Conservation (phyloP, 805 yeast species). For the Suhomyces pyralidae region DNA sequence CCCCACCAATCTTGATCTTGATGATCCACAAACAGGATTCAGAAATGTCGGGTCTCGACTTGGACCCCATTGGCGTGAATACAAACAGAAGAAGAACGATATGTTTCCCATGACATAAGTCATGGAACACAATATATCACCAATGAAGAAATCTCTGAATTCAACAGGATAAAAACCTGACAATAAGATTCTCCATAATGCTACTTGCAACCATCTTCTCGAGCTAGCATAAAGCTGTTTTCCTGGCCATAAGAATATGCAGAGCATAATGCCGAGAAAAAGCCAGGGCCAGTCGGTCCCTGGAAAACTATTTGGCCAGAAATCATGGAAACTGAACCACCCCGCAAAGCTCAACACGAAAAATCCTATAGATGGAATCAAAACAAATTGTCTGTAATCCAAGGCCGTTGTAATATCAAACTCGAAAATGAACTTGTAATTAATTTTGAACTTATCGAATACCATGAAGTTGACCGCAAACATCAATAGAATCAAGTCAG, state of each 20-base stretch:
- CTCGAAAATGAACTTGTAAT: conserved; percentile 90
- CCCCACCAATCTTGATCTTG: conserved; percentile 74
- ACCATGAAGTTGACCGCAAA: conserved; percentile 68
- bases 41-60: conserved; percentile 24
- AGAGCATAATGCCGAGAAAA: conserved; percentile 53
- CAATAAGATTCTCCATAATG: conserved; percentile 66
- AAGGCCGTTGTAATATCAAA: conserved; percentile 66
- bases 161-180: conserved; percentile 95
- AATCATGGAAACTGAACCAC: conserved; percentile 74
- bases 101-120: conserved; percentile 85
- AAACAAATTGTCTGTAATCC: conserved; percentile 61
- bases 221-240: conserved; percentile 55
- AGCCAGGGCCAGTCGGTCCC: conserved; percentile 81
- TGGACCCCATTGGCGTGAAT: conserved; percentile 64
- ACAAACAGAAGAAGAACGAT: conserved; percentile 82
- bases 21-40: conserved; percentile 64
- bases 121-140: conserved; percentile 85
- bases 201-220: conserved; percentile 72
- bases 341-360: conserved; percentile 57
- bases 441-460: conserved; percentile 75
- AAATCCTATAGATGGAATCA: conserved; percentile 60
- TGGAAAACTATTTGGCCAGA: conserved; percentile 58
- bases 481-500: conserved; percentile 56
- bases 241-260: conserved; percentile 59
- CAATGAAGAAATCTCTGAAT: conserved; percentile 88